These are phyloP conservation scores for Oldenlandia corymbosa DNA, from an alignment of 257 asterid genomes.

Conservation along the genomic window DNA sequence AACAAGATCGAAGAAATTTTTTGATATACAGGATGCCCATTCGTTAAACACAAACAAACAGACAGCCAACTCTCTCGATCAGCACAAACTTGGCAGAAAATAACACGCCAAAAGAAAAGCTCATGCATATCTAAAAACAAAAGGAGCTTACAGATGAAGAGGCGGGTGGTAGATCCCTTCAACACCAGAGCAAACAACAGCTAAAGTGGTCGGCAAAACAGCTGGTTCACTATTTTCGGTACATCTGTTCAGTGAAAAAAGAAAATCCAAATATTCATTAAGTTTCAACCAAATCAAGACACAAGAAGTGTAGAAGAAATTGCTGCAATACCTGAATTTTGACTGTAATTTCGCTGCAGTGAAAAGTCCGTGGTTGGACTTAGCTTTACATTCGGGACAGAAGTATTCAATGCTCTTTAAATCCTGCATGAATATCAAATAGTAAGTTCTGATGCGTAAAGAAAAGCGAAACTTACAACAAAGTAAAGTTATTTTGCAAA, in stretches of 20 bases:
- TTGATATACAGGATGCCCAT: neutral
- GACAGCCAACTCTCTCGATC: neutral
- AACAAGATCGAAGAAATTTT: neutral
- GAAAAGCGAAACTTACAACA: neutral
- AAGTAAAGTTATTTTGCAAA: neutral
- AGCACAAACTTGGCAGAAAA: neutral
- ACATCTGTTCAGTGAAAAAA: constrained; percentile 32
- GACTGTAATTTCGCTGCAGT: constrained; percentile 30
- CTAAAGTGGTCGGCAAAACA: constrained; percentile 47
- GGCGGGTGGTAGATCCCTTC: constrained; percentile 69
- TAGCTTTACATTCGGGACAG: constrained; percentile 81
- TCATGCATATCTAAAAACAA: constrained; percentile 6
- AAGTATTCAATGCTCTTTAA: constrained; percentile 49
- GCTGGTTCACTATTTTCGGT: constrained; percentile 37
- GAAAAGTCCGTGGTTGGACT: constrained; percentile 30
- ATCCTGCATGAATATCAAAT: constrained; percentile 39
- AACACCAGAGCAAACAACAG: constrained; percentile 71
- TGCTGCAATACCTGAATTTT: constrained; percentile 38
- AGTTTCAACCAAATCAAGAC: constrained; percentile 5
- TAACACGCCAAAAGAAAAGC: neutral
- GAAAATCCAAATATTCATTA: constrained; percentile 5
- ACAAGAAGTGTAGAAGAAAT: constrained; percentile 13
- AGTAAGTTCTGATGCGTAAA: neutral
- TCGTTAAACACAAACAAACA: neutral
- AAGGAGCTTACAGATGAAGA: constrained; percentile 68